These are phyloP conservation scores for Posidonia oceanica DNA, from an alignment of 116 monocot species.

Conservation along the genomic window DNA sequence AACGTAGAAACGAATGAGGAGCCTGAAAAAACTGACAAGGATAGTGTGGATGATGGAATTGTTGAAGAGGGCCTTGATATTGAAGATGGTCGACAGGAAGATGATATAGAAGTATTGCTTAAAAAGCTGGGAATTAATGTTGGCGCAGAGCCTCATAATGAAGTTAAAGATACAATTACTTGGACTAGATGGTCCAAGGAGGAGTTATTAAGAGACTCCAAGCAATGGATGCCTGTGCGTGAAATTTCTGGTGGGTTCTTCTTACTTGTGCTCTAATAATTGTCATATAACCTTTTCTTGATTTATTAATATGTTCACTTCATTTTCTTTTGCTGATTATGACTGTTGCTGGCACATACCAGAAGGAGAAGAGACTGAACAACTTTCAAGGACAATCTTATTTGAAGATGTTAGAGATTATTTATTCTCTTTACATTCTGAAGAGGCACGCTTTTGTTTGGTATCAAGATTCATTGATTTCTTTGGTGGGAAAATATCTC, in stretches of 20 bases:
- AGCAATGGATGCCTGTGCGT: conserved; percentile 91
- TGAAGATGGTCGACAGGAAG: conserved; percentile 24
- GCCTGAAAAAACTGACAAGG: conserved; percentile 18
- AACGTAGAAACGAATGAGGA: conserved; percentile 12
- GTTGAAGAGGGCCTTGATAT: conserved; percentile 31
- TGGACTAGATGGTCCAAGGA: conserved; percentile 89
- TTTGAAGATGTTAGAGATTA: conserved; percentile 89
- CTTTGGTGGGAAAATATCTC: conserved; percentile 70
- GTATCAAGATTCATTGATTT: conserved; percentile 83
- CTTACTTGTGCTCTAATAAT: conserved; percentile 6
- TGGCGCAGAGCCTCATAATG: conserved; percentile 57
- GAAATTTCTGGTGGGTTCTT: conserved; percentile 50
- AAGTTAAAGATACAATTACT: conserved; percentile 69
- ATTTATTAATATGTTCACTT: not conserved
- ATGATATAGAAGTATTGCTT: conserved; percentile 66
- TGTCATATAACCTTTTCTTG: not conserved
- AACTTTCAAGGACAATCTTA: conserved; percentile 77
- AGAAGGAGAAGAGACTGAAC: conserved; percentile 32
- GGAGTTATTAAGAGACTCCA: conserved; percentile 57
- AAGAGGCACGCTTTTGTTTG: conserved; percentile 66
- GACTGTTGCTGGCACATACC: not conserved
- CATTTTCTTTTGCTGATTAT: conserved; percentile 1
- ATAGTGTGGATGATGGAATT: conserved; percentile 18
- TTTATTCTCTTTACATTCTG: conserved; percentile 66
- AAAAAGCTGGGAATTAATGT: conserved; percentile 80